A percentile compares a stretch with the other conserved stretches of the same genome.
phyloP scores from a whole-genome alignment of 768 basidiomycete species.

The Leucosporidium creatinivorum region DNA sequence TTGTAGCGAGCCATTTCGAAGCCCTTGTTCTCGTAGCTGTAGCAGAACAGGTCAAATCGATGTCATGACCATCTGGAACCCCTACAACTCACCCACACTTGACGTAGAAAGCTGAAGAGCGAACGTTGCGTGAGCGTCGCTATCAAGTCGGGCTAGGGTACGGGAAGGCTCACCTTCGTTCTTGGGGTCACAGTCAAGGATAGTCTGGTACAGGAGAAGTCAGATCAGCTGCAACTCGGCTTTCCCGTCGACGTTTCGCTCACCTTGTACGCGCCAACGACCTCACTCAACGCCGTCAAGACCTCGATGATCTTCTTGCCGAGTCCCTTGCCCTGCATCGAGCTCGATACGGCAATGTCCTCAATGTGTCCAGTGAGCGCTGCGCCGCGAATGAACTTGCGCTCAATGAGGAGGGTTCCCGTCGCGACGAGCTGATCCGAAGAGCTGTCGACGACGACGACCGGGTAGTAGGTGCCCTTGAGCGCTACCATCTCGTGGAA shows the following conservation, averaged over 20 bases:
- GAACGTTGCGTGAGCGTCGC: not conserved
- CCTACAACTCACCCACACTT: slow-evolving; percentile 87
- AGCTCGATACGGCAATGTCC: slow-evolving; percentile 87
- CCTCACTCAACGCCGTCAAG: slow-evolving; percentile 74
- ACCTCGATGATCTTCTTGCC: slow-evolving; percentile 81
- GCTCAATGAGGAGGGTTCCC: slow-evolving; percentile 79
- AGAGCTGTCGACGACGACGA: slow-evolving; percentile 69
- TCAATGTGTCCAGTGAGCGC: slow-evolving; percentile 92
- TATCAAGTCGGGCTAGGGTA: not conserved
- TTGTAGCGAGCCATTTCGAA: slow-evolving; percentile 67
- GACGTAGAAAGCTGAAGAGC: slow-evolving; percentile 74
- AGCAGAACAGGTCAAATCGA: no score
- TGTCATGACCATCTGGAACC: no score
- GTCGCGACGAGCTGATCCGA: slow-evolving; percentile 74
- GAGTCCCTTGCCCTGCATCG: slow-evolving; percentile 82
- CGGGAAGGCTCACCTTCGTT: slow-evolving; percentile 70
- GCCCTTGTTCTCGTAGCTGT: slow-evolving; percentile 64
- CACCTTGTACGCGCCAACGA: slow-evolving; percentile 70
- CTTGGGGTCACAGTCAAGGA: slow-evolving; percentile 82
- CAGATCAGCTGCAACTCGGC: not conserved
- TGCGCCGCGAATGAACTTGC: slow-evolving; percentile 83
- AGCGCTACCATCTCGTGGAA: slow-evolving; percentile 50
- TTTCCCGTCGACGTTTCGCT: not conserved
- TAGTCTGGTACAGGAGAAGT: slow-evolving; percentile 49
- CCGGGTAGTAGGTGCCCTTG: slow-evolving; percentile 61